Percentiles rank a stretch among this genome's conserved stretches.
These are phyloP conservation scores for Argentina anserina DNA, from an alignment of 306 rosid species.

Conservation along the genomic window DNA sequence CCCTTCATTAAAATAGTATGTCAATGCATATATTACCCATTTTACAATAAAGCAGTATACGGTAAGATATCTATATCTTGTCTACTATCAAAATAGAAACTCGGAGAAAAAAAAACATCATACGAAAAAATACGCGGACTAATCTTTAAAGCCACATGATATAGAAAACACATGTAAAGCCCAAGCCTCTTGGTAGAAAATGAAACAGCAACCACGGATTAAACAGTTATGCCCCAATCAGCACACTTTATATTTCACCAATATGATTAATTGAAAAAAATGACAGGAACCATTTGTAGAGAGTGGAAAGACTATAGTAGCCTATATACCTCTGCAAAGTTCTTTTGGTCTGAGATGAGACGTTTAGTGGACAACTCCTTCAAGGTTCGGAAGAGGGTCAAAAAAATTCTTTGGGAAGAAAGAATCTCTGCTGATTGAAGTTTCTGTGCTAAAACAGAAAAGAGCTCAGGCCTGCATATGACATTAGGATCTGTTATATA, in stretches of 20 bases:
- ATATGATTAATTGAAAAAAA: background rate
- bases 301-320: background rate
- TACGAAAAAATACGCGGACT: background rate
- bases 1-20: background rate
- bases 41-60: background rate
- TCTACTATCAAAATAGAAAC: background rate
- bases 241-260: background rate
- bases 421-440: conserved; percentile 82
- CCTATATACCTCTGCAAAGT: conserved; percentile 72
- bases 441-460: conserved; percentile 71
- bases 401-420: conserved; percentile 77
- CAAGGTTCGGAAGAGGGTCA: conserved; percentile 74
- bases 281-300: background rate
- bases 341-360: conserved; percentile 75
- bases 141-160: background rate
- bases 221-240: background rate
- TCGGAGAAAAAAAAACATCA: background rate
- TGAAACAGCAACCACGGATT: background rate
- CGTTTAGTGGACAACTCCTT: conserved; percentile 92
- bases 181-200: background rate
- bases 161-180: background rate
- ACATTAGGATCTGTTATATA: conserved; percentile 32
- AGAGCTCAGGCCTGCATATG: conserved; percentile 85
- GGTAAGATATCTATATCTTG: background rate
- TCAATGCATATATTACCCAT: background rate